Base-by-base conservation (phyloP, 2,329 filamentous ascomycete genomes). In the Pyrenochaeta sp. region DNA sequence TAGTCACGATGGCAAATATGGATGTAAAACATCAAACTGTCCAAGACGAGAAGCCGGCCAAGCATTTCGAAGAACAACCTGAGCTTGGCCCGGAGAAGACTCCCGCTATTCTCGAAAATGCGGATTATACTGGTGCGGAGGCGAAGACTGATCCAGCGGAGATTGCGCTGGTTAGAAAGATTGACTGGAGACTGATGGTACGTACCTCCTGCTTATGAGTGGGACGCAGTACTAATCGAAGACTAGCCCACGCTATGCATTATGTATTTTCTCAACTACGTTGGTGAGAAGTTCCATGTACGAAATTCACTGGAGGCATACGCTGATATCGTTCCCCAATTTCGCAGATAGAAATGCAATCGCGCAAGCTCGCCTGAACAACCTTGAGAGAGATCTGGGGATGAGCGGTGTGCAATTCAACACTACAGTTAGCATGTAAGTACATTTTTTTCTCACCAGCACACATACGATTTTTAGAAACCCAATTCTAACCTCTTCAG, bases 341-440 rank as follows among this genome's bases (percentile, higher is more conserved):
- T 10, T 2, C 1, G 1, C 13, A 39, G 87, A 89, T 66, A 81
- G 87, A 24, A 88, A 88, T 72, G 88, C 89, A 70, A 88, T 90
- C 59, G 86, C 87, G 0, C 83, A 87, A 5, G 89, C 88, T 0
- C 83, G 85, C 7, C 78, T 91, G 51, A 86, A 87, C 69, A 86
- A 87, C 13, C 78, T 91, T 8, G 84, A 89, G 54, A 76, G 80
- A 0, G 88, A 90, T 50, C 56, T 72, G 25, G 69, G 65, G 2
- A 70, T 70, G 66, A 65, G 51, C 22, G 72, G 67, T 24, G 61
- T 67, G 22, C 64, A 74, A 37, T 72, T 71, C 49, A 71, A 71
- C 37, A 72, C 60, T 74, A 88, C 36, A 65, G 78, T 25, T 79
- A 89, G 57, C 88, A 90, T 65, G 57, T 69, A 25, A 42, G 62